Evolutionary conservation across 2,329 filamentous ascomycete genomes (phyloP).

Genomic region (Ceratocystis smalleyi): DNA sequence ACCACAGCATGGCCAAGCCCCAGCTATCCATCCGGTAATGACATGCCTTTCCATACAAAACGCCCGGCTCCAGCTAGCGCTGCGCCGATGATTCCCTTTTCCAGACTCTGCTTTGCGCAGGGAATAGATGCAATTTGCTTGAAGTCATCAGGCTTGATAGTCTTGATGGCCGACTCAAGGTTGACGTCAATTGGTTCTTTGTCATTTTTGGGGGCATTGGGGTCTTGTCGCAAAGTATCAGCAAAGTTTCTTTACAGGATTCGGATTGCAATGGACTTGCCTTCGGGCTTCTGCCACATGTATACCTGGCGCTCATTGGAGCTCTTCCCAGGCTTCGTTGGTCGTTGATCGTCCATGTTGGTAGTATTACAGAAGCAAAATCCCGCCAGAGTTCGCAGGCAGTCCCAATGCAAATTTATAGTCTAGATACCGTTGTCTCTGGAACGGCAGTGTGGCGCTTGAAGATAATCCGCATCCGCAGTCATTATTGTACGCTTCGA

Average conservation of each 20-base stretch:
- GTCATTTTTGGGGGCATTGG: background rate
- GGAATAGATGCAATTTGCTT: constrained; percentile 60
- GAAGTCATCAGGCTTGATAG: constrained; percentile 54
- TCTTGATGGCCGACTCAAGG: constrained; percentile 46
- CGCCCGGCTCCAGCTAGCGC: constrained; percentile 60
- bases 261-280: background rate
- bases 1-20: background rate
- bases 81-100: constrained; percentile 69
- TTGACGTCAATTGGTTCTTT: constrained; percentile 19
- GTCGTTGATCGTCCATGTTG: constrained; percentile 9
- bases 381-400: background rate
- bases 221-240: constrained; percentile 3
- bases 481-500: no score
- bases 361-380: background rate
- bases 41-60: constrained; percentile 58
- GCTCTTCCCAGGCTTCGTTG: background rate
- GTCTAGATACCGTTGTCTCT: background rate
- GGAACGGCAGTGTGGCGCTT: no score
- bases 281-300: constrained; percentile 12
- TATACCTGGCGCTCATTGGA: constrained; percentile 11
- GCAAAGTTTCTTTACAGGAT: background rate
- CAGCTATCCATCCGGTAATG: background rate
- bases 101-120: constrained; percentile 66
- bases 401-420: background rate
- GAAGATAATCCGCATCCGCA: no score